These are phyloP conservation scores for Trichoderma sp. DNA, from an alignment of 2,329 filamentous ascomycete species.

Conservation along the genomic window DNA sequence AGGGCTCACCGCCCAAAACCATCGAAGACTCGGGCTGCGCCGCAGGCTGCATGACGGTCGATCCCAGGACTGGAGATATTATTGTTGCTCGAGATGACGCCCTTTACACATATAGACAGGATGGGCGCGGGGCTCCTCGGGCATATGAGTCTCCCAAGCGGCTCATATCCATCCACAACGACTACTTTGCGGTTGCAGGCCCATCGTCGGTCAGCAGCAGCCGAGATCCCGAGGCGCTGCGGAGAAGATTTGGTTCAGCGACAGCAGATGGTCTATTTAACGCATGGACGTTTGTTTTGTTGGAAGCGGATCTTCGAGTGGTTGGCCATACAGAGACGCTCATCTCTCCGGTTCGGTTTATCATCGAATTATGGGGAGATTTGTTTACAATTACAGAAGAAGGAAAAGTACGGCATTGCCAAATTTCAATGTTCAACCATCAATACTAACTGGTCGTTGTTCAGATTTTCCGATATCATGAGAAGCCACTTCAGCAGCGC, in stretches of 20 bases:
- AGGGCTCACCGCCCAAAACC: conserved; percentile 84
- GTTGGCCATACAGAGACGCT: conserved; percentile 88
- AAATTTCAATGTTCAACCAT: no score
- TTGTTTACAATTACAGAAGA: conserved; percentile 89
- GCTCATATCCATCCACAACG: conserved; percentile 74
- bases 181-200: conserved; percentile 86
- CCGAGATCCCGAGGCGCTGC: conserved; percentile 61
- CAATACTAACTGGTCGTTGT: neutral
- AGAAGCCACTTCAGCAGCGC: conserved; percentile 87
- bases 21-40: conserved; percentile 89
- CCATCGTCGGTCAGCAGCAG: conserved; percentile 65
- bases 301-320: conserved; percentile 91
- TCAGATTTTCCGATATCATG: conserved; percentile 83
- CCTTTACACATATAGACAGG: conserved; percentile 87
- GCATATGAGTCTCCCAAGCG: conserved; percentile 92
- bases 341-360: conserved; percentile 74
- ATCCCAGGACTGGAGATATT: conserved; percentile 78
- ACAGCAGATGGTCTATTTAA: conserved; percentile 77
- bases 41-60: conserved; percentile 92
- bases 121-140: conserved; percentile 84
- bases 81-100: conserved; percentile 94
- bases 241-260: conserved; percentile 72
- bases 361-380: conserved; percentile 89
- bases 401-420: conserved; percentile 71
- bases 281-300: conserved; percentile 82